Evolutionary conservation across 805 yeast genomes (phyloP), one percentile per base, ranked within the genome.

Genomic region (Saccharomycopsis sp.): DNA sequence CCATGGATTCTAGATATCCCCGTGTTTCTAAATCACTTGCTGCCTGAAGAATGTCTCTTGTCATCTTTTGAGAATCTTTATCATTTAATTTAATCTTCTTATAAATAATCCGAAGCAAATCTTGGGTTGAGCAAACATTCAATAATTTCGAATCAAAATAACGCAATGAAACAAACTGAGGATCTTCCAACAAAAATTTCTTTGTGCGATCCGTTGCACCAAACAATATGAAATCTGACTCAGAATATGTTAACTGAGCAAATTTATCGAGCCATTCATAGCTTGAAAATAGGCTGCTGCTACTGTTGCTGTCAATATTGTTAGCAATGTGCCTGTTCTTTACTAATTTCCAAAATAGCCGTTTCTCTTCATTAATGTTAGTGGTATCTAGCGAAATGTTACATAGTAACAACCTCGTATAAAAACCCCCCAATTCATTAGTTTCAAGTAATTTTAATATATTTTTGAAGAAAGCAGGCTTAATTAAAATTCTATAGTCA

Each of bases 121-220:
- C 17, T 9, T 29, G 27, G 8, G 40, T 17, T 3, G 52, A 29
- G 19, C 46, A 49, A 14, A 49, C 19, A 21, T 38, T 43, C 8
- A 26, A 19, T 7, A 49, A 28, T 23, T 49, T 49, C 17, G 40
- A 28, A 9, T 43, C 29, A 21, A 35, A 39, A 36, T 49, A 49
- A 11, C 24, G n/a, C 4, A 28, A 23, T 23, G 33, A 35, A 9
- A 45, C 17, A 11, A 3, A 7, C 7, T 37, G 24, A 8, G 31
- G 11, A n/a, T 43, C 16, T 17, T 28, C 21, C 8, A 21, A 9
- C 3, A 43, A 23, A 20, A 38, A 26, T 2, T 23, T 9, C 16
- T 14, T 11, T 19, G 29, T 26, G n/a, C n/a, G n/a, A n/a, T n/a
- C n/a, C n/a, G n/a, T n/a, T n/a, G n/a, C n/a, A n/a, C n/a, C n/a